Evolutionary conservation across 495 filamentous ascomycete genomes (phyloP).

Genomic region (Aspergillus egyptiacus): DNA sequence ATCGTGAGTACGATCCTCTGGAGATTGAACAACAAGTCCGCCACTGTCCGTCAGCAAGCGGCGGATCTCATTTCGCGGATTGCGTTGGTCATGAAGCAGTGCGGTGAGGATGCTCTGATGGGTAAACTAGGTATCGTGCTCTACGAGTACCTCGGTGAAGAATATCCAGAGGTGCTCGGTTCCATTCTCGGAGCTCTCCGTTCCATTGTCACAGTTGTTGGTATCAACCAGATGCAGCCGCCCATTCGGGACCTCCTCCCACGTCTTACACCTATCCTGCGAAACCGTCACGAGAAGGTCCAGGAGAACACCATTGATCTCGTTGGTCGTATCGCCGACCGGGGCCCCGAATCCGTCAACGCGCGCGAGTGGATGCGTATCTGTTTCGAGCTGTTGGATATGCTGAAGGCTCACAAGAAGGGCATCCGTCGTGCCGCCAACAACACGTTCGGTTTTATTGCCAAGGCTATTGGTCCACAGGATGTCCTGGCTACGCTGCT

Average conservation of each 20-base stretch:
- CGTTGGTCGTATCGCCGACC: conserved; percentile 96
- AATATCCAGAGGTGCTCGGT: conserved; percentile 96
- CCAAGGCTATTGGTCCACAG: conserved; percentile 97
- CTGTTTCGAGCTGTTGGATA: conserved; percentile 97
- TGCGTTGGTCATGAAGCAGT: conserved; percentile 98
- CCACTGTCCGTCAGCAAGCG: conserved; percentile 93
- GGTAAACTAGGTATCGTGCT: conserved; percentile 93
- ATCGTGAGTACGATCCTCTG: conserved; percentile 96
- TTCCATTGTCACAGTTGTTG: conserved; percentile 95
- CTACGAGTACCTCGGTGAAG: conserved; percentile 98
- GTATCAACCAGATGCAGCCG: conserved; percentile 97
- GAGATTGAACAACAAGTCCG: conserved; percentile 94
- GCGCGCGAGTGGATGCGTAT: conserved; percentile 99
- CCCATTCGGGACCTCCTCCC: conserved; percentile 97
- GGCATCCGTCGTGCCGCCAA: conserved; percentile 97
- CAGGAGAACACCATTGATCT: conserved; percentile 99
- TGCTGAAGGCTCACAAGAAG: conserved; percentile 99
- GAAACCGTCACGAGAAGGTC: conserved; percentile 98
- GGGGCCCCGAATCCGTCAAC: conserved; percentile 91
- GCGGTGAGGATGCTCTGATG: conserved; percentile 92
- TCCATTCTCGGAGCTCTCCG: conserved; percentile 93
- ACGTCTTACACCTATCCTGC: conserved; percentile 90
- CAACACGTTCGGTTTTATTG: conserved; percentile 99
- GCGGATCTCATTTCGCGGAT: conserved; percentile 95
- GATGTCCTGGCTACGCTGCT: conserved; percentile 94